phyloP scores from a whole-genome alignment of 1,139 yeast genomes.

The Debaryomyces coudertii region DNA sequence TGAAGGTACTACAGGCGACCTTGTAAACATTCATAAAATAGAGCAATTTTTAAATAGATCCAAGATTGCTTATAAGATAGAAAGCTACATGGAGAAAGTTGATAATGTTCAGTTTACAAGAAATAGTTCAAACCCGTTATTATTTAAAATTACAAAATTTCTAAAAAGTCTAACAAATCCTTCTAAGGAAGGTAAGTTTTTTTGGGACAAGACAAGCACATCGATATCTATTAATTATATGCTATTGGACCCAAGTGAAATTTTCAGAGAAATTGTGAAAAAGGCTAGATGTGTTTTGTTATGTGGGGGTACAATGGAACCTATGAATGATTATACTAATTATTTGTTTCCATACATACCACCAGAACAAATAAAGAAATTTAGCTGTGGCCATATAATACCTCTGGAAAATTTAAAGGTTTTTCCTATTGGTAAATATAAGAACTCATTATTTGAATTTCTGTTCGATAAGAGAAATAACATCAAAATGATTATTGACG shows the following conservation, averaged over 20 bases:
- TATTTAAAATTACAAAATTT: conserved; percentile 69
- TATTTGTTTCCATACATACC: conserved; percentile 65
- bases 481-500: conserved; percentile 43
- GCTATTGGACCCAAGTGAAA: conserved; percentile 77
- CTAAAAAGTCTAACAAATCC: conserved; percentile 72
- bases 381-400: conserved; percentile 84
- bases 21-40: conserved; percentile 69
- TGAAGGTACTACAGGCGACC: conserved; percentile 62
- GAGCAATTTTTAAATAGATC: conserved; percentile 66
- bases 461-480: conserved; percentile 67
- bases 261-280: conserved; percentile 67
- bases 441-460: conserved; percentile 54
- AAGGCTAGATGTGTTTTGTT: conserved; percentile 72
- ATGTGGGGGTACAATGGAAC: conserved; percentile 98
- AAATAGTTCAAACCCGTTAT: conserved; percentile 52
- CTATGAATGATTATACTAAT: conserved; percentile 67
- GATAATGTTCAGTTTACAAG: conserved; percentile 14
- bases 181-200: conserved; percentile 77
- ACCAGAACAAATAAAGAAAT: conserved; percentile 47
- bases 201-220: conserved; percentile 52
- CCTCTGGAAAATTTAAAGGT: conserved; percentile 71
- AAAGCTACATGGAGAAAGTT: conserved; percentile 61
- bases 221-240: conserved; percentile 59
- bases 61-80: conserved; percentile 84
- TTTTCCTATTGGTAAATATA: conserved; percentile 45